These are phyloP conservation scores for Penicillium palitans DNA, from an alignment of 2,329 filamentous ascomycete genomes.

Conservation along the genomic window DNA sequence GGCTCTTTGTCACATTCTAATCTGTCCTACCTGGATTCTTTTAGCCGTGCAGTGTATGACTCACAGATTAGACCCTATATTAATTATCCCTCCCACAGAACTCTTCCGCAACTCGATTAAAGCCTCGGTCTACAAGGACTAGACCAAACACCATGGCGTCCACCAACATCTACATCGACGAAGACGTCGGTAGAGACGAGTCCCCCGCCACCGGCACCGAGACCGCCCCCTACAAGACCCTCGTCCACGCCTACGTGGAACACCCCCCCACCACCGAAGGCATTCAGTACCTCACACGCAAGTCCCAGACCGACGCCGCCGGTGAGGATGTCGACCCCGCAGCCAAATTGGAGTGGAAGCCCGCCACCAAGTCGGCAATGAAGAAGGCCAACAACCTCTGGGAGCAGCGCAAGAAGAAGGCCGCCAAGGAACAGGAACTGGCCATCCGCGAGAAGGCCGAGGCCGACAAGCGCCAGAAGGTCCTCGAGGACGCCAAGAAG, in stretches of 20 bases:
- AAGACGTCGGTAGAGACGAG: constrained; percentile 73
- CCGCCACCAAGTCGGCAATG: constrained; percentile 75
- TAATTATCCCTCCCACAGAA: constrained; percentile 10
- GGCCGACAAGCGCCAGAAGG: constrained; percentile 66
- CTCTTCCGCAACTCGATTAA: constrained; percentile 1
- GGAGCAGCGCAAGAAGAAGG: constrained; percentile 80
- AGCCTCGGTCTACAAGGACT: constrained; percentile 1
- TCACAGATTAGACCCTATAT: constrained; percentile 14
- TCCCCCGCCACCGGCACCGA: constrained; percentile 66
- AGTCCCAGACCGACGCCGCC: constrained; percentile 63
- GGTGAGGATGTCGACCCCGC: constrained; percentile 64
- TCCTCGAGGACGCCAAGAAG: constrained; percentile 81
- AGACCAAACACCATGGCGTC: constrained; percentile 34
- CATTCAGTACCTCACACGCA: constrained; percentile 66
- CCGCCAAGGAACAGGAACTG: constrained; percentile 71
- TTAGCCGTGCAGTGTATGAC: constrained; percentile 16
- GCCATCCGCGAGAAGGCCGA: constrained; percentile 72
- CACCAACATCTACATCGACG: constrained; percentile 70
- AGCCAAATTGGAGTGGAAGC: constrained; percentile 71
- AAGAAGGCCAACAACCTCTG: constrained; percentile 80
- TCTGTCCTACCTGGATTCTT: constrained; percentile 1
- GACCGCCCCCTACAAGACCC: constrained; percentile 75
- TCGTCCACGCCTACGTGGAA: constrained; percentile 74
- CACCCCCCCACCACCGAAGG: constrained; percentile 59
- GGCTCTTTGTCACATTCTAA: not conserved